Conservation (phyloP, 345 rosid genomes). For the Carallia pectinifolia region DNA sequence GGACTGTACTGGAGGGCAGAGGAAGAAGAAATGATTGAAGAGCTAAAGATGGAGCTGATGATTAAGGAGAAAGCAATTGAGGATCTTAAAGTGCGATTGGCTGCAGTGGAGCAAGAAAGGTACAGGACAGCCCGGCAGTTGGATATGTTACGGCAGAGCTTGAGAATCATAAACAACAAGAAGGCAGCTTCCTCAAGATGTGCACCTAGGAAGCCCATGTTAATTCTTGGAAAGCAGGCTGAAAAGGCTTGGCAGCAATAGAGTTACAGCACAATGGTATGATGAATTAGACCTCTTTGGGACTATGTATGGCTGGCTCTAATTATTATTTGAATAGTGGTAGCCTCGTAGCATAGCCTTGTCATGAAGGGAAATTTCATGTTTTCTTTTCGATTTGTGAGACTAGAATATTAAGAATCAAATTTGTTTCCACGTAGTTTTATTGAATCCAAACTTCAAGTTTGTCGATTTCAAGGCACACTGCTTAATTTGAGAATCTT, state of each 20-base stretch:
- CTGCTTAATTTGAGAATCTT: too few species aligned
- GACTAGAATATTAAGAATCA: too few species aligned
- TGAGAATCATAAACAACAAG: constrained; percentile 47
- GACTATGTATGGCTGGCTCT: too few species aligned
- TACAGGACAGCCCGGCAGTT: constrained; percentile 50
- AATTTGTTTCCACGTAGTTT: too few species aligned
- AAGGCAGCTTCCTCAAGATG: constrained; percentile 11
- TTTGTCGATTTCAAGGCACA: too few species aligned
- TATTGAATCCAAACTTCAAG: too few species aligned
- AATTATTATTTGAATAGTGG: too few species aligned
- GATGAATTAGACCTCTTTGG: too few species aligned
- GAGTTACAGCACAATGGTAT: too few species aligned
- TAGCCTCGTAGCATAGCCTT: too few species aligned
- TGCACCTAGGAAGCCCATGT: constrained; percentile 13
- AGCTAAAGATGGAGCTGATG: constrained; percentile 54
- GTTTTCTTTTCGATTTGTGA: too few species aligned
- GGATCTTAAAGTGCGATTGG: constrained; percentile 42
- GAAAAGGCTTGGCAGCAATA: background rate
- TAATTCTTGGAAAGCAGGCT: constrained; percentile 8
- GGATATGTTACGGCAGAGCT: constrained; percentile 74
- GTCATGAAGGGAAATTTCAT: too few species aligned
- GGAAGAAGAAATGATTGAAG: constrained; percentile 45
- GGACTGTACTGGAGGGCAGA: constrained; percentile 42
- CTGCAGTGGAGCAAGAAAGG: constrained; percentile 43
- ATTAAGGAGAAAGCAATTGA: constrained; percentile 47